These are phyloP conservation scores for Diaporthe sp. DNA, from an alignment of 2,329 filamentous ascomycete genomes.

Conservation along the genomic window DNA sequence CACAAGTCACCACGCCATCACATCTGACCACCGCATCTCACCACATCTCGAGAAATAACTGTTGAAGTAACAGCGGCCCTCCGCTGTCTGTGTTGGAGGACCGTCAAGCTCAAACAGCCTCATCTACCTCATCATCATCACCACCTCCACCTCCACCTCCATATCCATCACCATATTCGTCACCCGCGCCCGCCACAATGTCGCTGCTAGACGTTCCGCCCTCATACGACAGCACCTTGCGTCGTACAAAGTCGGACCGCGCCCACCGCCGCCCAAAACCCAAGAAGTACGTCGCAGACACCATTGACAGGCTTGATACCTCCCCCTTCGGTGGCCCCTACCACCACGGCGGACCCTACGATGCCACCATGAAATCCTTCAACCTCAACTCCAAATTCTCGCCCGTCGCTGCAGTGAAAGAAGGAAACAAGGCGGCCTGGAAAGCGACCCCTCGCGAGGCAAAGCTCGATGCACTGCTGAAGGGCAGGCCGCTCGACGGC, in stretches of 20 bases:
- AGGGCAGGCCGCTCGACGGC: slow-evolving; percentile 85
- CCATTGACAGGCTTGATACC: slow-evolving; percentile 84
- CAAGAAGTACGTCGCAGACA: slow-evolving; percentile 67
- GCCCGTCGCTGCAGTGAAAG: slow-evolving; percentile 82
- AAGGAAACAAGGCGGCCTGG: slow-evolving; percentile 82
- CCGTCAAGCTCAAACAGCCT: not conserved
- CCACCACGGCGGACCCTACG: slow-evolving; percentile 93
- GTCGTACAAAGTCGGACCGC: slow-evolving; percentile 63
- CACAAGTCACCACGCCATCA: not conserved
- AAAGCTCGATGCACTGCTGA: slow-evolving; percentile 79
- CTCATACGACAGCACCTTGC: slow-evolving; percentile 29
- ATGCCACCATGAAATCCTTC: slow-evolving; percentile 81
- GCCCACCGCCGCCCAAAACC: slow-evolving; percentile 66
- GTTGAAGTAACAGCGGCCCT: not conserved
- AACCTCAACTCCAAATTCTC: slow-evolving; percentile 76
- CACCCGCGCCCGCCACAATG: slow-evolving; percentile 17
- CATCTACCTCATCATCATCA: not conserved
- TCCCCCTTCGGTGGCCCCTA: slow-evolving; percentile 74
- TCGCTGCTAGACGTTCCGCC: slow-evolving; percentile 34
- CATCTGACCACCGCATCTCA: too few relatives aligned
- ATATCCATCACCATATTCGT: not conserved
- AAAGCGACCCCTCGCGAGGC: slow-evolving; percentile 85
- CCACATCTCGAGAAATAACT: not conserved
- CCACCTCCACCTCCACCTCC: not conserved
- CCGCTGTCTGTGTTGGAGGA: not conserved